Conservation (phyloP, 2,329 filamentous ascomycete species). For the Pseudogymnoascus sp. region DNA sequence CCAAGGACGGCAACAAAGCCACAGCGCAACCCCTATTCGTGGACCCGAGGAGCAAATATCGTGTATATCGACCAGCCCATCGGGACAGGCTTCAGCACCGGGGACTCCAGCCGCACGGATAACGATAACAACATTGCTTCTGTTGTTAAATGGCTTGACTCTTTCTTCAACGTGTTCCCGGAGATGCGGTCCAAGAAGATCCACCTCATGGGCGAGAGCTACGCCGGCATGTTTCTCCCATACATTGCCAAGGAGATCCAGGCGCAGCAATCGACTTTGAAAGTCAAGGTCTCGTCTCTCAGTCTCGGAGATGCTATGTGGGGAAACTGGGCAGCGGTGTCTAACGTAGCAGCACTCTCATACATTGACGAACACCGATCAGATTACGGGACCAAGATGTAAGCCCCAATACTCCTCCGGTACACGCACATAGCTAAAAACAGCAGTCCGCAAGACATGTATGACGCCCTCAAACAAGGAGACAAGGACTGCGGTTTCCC, state of each 20-base stretch:
- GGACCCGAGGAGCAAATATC: slow-evolving; percentile 25
- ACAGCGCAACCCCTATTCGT: slow-evolving; percentile 23
- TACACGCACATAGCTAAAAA: neutral
- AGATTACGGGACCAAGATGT: neutral
- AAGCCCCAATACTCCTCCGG: neutral
- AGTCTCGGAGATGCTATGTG: neutral
- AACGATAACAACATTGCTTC: neutral
- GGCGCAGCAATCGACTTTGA: neutral
- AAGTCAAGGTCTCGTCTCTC: neutral
- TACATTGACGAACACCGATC: neutral
- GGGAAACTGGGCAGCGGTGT: slow-evolving; percentile 2
- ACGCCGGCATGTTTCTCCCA: slow-evolving; percentile 6
- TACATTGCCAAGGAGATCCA: slow-evolving; percentile 8
- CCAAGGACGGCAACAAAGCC: slow-evolving; percentile 11
- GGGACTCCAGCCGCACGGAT: neutral
- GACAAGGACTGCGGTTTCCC: slow-evolving; percentile 8
- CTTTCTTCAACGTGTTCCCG: slow-evolving; percentile 8
- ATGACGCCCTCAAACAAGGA: neutral
- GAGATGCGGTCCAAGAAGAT: slow-evolving; percentile 1
- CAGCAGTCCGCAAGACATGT: neutral
- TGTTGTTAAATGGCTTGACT: slow-evolving; percentile 1
- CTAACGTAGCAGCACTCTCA: neutral
- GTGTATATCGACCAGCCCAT: slow-evolving; percentile 27
- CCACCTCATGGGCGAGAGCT: slow-evolving; percentile 11
- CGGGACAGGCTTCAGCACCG: slow-evolving; percentile 24